Evolutionary conservation across 192 early-diverging fungal genomes (phyloP).

Genomic region (Entrophospora sp.): DNA sequence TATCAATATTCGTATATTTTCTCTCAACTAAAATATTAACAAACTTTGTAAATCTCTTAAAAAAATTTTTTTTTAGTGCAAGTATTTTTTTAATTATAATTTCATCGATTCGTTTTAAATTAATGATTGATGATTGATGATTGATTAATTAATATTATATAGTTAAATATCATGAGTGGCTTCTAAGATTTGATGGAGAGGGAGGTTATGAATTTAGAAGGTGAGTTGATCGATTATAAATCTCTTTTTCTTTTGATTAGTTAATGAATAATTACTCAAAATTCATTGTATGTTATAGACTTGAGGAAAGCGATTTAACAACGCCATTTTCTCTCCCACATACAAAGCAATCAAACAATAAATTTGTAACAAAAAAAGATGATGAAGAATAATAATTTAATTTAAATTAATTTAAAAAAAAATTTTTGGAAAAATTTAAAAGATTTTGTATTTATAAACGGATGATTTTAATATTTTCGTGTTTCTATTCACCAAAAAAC

Average conservation of each 20-base stretch:
- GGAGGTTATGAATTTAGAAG: conserved; percentile 52
- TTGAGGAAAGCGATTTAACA: conserved; percentile 35
- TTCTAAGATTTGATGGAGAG: conserved; percentile 55
- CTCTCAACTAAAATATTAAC: no score
- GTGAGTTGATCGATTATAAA: conserved; percentile 15
- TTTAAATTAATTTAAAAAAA: no score
- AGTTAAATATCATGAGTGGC: conserved; percentile 47
- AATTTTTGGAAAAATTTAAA: no score
- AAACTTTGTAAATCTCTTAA: conserved; percentile 2
- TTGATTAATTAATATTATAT: no score
- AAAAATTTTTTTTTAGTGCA: not conserved
- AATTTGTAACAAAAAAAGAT: conserved; percentile 23
- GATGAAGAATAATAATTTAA: no score
- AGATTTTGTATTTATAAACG: no score
- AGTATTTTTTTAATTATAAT: not conserved
- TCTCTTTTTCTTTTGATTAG: not conserved
- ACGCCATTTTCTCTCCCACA: conserved; percentile 44
- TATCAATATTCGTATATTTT: no score
- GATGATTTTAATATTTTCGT: no score
- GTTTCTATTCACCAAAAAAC: no score
- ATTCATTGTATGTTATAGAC: conserved; percentile 17
- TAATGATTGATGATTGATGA: no score
- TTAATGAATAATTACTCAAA: not conserved
- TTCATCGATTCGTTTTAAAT: not conserved
- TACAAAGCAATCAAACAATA: conserved; percentile 35